Conservation (phyloP, 805 yeast species). For the Henningerozyma blattae region DNA sequence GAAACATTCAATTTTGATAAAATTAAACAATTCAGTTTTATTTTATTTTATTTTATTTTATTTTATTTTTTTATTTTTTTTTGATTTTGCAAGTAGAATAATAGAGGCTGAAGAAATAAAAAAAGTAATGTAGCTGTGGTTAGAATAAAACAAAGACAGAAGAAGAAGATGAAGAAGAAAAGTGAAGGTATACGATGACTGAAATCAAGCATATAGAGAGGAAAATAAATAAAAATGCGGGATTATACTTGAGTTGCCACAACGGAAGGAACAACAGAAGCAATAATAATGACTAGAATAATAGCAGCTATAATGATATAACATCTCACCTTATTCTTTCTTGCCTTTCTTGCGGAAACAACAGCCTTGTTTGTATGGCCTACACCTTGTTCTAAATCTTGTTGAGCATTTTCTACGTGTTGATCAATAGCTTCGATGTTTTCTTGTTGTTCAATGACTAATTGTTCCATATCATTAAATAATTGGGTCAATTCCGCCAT, state of each 20-base stretch:
- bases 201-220: neutral
- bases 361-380: conserved; percentile 91
- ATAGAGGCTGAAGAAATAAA: too few species aligned
- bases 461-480: conserved; percentile 90
- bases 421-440: conserved; percentile 74
- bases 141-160: too few species aligned
- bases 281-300: conserved; percentile 52
- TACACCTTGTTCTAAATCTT: conserved; percentile 85
- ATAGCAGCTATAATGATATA: conserved; percentile 49
- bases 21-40: conserved; percentile 4
- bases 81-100: too few species aligned
- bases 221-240: neutral
- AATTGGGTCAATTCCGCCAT: conserved; percentile 92
- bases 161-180: too few species aligned
- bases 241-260: conserved; percentile 18
- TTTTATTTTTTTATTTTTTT: conserved; percentile 1
- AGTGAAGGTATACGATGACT: too few species aligned
- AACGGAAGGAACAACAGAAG: conserved; percentile 41
- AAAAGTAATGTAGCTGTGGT: too few species aligned
- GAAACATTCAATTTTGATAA: neutral
- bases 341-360: conserved; percentile 73
- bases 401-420: conserved; percentile 72
- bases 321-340: conserved; percentile 87
- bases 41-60: neutral
- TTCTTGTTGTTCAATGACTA: conserved; percentile 92